These are phyloP conservation scores for Baeospora myosura DNA, from an alignment of 1,284 basidiomycete genomes.

Conservation along the genomic window DNA sequence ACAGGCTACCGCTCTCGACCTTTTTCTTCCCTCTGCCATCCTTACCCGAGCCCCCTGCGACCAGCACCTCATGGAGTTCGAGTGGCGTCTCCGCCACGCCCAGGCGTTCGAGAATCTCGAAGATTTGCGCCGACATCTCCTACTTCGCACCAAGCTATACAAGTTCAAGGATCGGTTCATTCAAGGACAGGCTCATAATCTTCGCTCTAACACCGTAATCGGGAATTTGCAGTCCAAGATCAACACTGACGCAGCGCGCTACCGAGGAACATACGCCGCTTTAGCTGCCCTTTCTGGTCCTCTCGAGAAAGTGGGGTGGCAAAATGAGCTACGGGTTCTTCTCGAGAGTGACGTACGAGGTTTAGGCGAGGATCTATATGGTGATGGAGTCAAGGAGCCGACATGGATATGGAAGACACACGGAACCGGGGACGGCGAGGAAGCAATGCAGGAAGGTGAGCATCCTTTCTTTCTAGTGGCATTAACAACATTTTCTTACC, in stretches of 20 bases:
- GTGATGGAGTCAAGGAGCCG: background rate
- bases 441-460: background rate
- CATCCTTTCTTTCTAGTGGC: background rate
- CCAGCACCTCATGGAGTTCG: constrained; percentile 3
- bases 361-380: no score
- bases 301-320: no score
- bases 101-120: constrained; percentile 11
- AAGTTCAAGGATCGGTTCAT: constrained; percentile 11
- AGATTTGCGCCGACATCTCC: constrained; percentile 9
- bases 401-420: background rate
- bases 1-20: no score
- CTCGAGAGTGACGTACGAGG: no score
- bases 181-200: constrained; percentile 10
- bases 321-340: no score
- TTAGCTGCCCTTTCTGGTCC: no score
- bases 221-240: constrained; percentile 1
- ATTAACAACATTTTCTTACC: background rate
- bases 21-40: no score
- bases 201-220: constrained; percentile 2
- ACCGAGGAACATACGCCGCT: no score
- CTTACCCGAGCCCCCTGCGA: background rate
- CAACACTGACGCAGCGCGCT: no score
- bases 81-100: constrained; percentile 9
- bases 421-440: background rate
- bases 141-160: constrained; percentile 6